Evolutionary conservation across 2,329 filamentous ascomycete genomes (phyloP).

Genomic region (Hypoxylon rubiginosum): DNA sequence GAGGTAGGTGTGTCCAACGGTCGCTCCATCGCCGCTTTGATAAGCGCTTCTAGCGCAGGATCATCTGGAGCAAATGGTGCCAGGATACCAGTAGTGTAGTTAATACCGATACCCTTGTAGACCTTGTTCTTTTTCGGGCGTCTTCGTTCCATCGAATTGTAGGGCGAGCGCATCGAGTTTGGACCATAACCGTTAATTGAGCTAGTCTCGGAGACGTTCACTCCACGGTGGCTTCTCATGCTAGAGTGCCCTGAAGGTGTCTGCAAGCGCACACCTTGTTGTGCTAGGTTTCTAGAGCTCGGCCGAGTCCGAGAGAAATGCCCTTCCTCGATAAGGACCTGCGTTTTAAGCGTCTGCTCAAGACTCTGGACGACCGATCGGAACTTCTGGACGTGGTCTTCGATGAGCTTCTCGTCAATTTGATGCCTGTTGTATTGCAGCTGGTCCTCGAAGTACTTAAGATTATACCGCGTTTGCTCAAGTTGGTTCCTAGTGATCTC

Average conservation of each 20-base stretch:
- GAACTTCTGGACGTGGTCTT: constrained; percentile 58
- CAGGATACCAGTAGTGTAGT: constrained; percentile 44
- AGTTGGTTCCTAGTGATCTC: constrained; percentile 73
- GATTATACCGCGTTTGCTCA: constrained; percentile 62
- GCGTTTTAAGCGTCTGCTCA: constrained; percentile 64
- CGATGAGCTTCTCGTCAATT: constrained; percentile 68
- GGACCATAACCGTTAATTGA: constrained; percentile 38
- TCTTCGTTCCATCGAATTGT: constrained; percentile 38
- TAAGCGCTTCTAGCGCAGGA: constrained; percentile 42
- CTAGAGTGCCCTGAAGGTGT: constrained; percentile 49
- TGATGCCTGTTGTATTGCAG: constrained; percentile 73
- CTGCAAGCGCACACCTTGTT: constrained; percentile 22
- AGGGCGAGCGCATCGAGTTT: constrained; percentile 22
- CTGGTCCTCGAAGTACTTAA: constrained; percentile 70
- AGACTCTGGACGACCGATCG: constrained; percentile 65
- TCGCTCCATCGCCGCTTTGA: constrained; percentile 34
- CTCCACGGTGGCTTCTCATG: constrained; percentile 43
- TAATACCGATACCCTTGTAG: constrained; percentile 45
- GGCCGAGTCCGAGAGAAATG: constrained; percentile 57
- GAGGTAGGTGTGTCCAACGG: constrained; percentile 50
- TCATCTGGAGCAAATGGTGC: constrained; percentile 40
- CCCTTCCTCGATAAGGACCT: constrained; percentile 61
- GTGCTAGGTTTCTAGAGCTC: constrained; percentile 35
- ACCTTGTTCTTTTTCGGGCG: constrained; percentile 33
- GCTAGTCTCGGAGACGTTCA: constrained; percentile 42